Conservation (phyloP, 2,329 filamentous ascomycete genomes). For the Incumbomyces lentus region DNA sequence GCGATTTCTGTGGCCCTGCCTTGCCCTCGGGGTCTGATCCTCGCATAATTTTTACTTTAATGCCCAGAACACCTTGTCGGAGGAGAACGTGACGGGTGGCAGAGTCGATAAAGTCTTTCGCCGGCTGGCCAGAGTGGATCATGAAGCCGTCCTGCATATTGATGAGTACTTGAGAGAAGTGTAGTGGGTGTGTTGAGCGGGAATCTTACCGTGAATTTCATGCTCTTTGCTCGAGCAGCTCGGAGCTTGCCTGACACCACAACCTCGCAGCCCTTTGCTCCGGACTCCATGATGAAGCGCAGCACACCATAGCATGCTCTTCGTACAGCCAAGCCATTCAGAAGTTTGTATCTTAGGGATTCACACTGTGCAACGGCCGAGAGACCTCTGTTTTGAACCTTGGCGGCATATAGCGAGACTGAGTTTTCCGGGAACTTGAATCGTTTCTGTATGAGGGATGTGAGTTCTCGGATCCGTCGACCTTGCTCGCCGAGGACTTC, state of each 20-base stretch:
- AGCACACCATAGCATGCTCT: constrained; percentile 99
- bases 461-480: constrained; percentile 99
- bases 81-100: constrained; percentile 99
- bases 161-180: not conserved
- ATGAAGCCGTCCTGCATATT: constrained; percentile 78
- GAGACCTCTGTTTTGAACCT: constrained; percentile 99
- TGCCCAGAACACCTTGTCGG: constrained; percentile 98
- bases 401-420: constrained; percentile 98
- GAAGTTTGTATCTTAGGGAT: constrained; percentile 99
- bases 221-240: constrained; percentile 97
- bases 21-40: constrained; percentile 99
- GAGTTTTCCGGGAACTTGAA: constrained; percentile 99
- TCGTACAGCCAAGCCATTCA: constrained; percentile 97
- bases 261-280: constrained; percentile 99
- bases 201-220: constrained; percentile 91
- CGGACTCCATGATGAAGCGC: constrained; percentile 99
- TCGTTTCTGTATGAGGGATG: constrained; percentile 99
- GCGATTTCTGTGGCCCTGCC: constrained; percentile 90
- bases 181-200: not conserved
- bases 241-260: constrained; percentile 98
- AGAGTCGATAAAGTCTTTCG: constrained; percentile 98
- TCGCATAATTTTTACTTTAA: constrained; percentile 99
- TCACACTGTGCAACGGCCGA: constrained; percentile 99
- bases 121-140: constrained; percentile 99
- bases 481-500: constrained; percentile 99